Evolutionary conservation across 805 yeast species (phyloP).

Genomic region (Metschnikowia kofuensis): DNA sequence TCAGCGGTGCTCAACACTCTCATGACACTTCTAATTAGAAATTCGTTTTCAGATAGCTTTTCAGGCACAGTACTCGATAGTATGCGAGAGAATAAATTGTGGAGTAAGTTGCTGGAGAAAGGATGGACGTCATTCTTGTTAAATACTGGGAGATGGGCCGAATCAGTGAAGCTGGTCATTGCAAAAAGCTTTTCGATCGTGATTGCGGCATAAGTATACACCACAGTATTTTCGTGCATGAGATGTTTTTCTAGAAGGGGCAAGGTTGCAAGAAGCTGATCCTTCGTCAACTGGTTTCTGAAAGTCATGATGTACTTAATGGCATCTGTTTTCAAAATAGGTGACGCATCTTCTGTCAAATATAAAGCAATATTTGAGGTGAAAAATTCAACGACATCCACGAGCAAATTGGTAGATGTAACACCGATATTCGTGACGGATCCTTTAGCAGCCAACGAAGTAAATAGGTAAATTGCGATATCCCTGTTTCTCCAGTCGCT

Average conservation of each 20-base stretch:
- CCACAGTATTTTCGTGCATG: constrained; percentile 59
- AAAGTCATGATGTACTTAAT: constrained; percentile 86
- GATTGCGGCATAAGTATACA: constrained; percentile 89
- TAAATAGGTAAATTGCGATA: constrained; percentile 78
- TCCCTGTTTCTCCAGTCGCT: constrained; percentile 83
- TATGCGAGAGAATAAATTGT: constrained; percentile 65
- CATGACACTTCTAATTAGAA: constrained; percentile 84
- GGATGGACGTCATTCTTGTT: constrained; percentile 69
- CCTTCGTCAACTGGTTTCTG: constrained; percentile 89
- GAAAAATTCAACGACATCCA: constrained; percentile 87
- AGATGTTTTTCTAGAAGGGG: constrained; percentile 76
- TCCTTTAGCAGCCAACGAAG: constrained; percentile 90
- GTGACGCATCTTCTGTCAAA: constrained; percentile 60
- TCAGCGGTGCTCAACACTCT: constrained; percentile 73
- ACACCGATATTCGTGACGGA: constrained; percentile 84
- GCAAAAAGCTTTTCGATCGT: constrained; percentile 87
- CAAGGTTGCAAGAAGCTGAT: constrained; percentile 73
- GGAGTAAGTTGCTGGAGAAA: constrained; percentile 56
- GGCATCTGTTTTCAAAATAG: constrained; percentile 87
- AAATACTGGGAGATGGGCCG: constrained; percentile 59
- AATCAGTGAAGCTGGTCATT: constrained; percentile 56
- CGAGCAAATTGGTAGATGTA: constrained; percentile 75
- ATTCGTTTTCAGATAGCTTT: constrained; percentile 92
- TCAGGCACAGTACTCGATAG: constrained; percentile 62
- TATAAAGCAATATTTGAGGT: constrained; percentile 78